Evolutionary conservation across 108 stramenopile genomes (phyloP).

Genomic region (Skeletonema costatum): DNA sequence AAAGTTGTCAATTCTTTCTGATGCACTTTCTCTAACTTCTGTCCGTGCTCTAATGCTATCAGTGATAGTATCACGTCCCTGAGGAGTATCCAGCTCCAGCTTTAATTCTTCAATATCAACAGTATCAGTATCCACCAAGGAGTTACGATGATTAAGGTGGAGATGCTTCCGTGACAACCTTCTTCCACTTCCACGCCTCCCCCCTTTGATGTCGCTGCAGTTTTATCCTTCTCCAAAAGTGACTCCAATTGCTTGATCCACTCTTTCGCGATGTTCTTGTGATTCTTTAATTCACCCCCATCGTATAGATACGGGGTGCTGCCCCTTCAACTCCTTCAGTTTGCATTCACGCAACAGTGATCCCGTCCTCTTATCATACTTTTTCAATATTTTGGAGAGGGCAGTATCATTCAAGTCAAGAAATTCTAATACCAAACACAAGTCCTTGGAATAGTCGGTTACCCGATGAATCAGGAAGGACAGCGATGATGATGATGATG

Average conservation of each 20-base stretch:
- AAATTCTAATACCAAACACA: slow-evolving; percentile 47
- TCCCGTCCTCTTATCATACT: slow-evolving; percentile 51
- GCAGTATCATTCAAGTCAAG: slow-evolving; percentile 43
- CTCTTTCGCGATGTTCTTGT: slow-evolving; percentile 16
- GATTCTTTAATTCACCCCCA: slow-evolving; percentile 25
- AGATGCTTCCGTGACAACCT: neutral
- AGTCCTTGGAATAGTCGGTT: slow-evolving; percentile 41
- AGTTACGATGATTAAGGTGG: neutral
- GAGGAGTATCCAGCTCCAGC: neutral
- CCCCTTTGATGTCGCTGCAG: neutral
- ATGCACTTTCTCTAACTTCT: neutral
- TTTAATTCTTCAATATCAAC: neutral
- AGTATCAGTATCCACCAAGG: neutral
- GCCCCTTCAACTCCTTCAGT: slow-evolving; percentile 44
- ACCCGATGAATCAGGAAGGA: slow-evolving; percentile 23
- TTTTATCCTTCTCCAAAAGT: slow-evolving; percentile 6
- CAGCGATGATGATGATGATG: neutral
- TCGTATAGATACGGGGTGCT: slow-evolving; percentile 54
- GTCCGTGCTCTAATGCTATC: neutral
- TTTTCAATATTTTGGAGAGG: slow-evolving; percentile 52
- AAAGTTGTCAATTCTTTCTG: neutral
- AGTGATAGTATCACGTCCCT: neutral
- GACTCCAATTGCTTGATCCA: slow-evolving; percentile 24
- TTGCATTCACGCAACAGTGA: slow-evolving; percentile 55
- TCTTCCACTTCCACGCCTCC: neutral